Evolutionary conservation across 495 filamentous ascomycete species (phyloP).

Genomic region (Hyphodiscus hymeniophilus): DNA sequence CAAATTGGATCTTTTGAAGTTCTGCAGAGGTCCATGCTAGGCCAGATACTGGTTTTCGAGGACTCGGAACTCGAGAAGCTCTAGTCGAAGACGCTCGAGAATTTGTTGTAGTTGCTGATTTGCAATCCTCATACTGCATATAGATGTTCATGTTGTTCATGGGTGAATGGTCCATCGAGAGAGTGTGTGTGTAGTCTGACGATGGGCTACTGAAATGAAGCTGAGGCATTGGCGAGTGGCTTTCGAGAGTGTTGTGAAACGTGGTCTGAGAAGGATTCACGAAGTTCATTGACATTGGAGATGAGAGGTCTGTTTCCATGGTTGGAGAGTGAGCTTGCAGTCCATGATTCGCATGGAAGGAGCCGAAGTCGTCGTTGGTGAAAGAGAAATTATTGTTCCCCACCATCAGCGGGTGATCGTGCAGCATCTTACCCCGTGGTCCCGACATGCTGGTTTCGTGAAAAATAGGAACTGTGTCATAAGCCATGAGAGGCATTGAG

Average conservation of each 20-base stretch:
- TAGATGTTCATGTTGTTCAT: not conserved
- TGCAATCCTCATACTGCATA: not conserved
- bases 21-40: slow-evolving; percentile 1
- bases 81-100: not conserved
- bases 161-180: not conserved
- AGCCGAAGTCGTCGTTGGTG: not conserved
- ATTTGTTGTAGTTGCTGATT: not conserved
- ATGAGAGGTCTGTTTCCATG: slow-evolving; percentile 2
- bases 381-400: slow-evolving; percentile 1
- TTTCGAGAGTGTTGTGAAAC: slow-evolving; percentile 9
- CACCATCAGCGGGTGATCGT: not conserved
- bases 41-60: not conserved
- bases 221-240: not conserved
- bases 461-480: slow-evolving; percentile 2
- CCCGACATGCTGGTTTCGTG: not conserved
- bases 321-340: not conserved
- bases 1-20: slow-evolving; percentile 13
- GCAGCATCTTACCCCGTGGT: not conserved
- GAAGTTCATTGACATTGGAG: slow-evolving; percentile 8
- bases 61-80: not conserved
- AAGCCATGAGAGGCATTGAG: not conserved
- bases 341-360: not conserved
- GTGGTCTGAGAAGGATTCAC: slow-evolving; percentile 20
- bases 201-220: not conserved
- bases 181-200: not conserved